Base-by-base conservation (phyloP, 2,329 filamentous ascomycete species). In the Fusarium incarnatum region DNA sequence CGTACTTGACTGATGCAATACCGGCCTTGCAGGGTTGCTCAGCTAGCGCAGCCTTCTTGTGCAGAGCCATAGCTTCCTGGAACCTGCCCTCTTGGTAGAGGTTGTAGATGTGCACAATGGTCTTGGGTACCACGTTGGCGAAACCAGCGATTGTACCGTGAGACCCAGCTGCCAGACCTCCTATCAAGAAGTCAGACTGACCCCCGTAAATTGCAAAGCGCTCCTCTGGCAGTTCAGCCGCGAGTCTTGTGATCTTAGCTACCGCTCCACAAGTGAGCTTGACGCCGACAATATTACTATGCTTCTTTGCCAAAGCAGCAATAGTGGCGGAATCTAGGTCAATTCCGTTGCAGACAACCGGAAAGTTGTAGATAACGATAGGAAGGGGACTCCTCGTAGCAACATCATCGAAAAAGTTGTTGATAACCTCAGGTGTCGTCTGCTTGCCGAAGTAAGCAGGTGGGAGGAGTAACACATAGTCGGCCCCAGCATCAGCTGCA, bases 241-340 rank as follows among this genome's bases (percentile, higher is more conserved):
- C 77, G 5, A 93, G 83, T 2, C 91, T 83, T 4, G 88, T 88
- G 61, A 93, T 86, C 78, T 93, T 93, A 54, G 89, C 91, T 32
- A 92, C 91, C 67, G 88, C 89, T 22, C 90, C 91, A 75, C 91
- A 93, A 2, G 91, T 93, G 52, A 92, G 80, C 81, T 93, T 92
- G 52, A 89, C 88, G 42, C 89, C 91, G 41, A 91, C 87, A 64
- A 92, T 90, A 61, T 91, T 91, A 46, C 81, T 64, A 7, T 75
- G 68, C 5, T 64, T 68, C 30, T 56, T 69, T 3, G 74, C 76
- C 3, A 76, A 47, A 10, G 62, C 23, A 0, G 73, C 68, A 57
- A 92, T 88, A 2, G 84, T 84, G 41, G 87, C 88, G 6, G 88
- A 91, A 77, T 91, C 89, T 23, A 92, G 80, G 75, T 92, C 90